Evolutionary conservation across 2,329 filamentous ascomycete species (phyloP), one percentile per base, ranked within the genome.

Genomic region (Falciphora oryzae): DNA sequence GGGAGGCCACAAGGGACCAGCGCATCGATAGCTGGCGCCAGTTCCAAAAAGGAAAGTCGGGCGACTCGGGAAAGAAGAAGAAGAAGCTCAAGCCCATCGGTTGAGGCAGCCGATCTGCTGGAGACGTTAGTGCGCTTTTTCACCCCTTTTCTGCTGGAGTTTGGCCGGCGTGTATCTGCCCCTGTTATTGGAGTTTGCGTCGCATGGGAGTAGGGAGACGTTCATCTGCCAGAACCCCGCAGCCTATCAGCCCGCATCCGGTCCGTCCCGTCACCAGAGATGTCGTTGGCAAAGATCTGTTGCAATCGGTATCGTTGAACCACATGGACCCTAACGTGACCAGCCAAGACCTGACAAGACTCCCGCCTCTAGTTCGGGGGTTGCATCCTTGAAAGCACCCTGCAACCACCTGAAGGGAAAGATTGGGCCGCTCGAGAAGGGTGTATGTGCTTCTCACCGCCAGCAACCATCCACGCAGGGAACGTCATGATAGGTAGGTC

Each of bases 1-100:
- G 95, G 95, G 95, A 99, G 80, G 88, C 91, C 73, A 96, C 90
- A 31, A 82, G 95, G 60, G 95, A 99, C 66, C 85, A 92, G 78
- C 85, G 95, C 69, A 98, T 99, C 77, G 91, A 88, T 69, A 97
- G 90, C 76, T 99, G 95, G 95, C 86, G 95, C 65, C 86, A 93
- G 69, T 99, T 96, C 73, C 89, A 95, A 75, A 95, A 96, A 79
- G 85, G 85, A 67, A 87, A 84, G 76, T 81, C 79, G 27, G 80
- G 80, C 58, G 79, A 75, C n/a, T 53, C 62, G 32, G 38, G 50
- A 16, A 84, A 84, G 77, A 88, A 87, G 78, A 88, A 87, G 76
- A 85, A 88, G 77, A 91, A 92, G 81, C 78, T 86, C 63, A 87
- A 87, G 81, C 83, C 83, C 1, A 85, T 87, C 65, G 85, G 84